phyloP scores from a whole-genome alignment of 345 rosid species.

The Syzygium oleosum region DNA sequence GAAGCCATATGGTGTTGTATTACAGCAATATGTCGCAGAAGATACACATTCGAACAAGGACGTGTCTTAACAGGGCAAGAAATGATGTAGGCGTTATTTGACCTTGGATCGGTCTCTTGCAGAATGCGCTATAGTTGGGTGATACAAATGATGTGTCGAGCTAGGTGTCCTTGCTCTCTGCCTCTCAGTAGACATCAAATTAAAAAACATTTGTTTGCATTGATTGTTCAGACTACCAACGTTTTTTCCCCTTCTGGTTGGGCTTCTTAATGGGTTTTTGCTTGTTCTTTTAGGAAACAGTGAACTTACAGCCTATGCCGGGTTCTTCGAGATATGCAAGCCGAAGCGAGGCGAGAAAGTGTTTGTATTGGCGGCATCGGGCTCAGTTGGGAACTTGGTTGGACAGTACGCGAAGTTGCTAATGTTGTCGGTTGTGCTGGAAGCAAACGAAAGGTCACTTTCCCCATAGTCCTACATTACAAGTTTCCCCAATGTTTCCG shows the following conservation, averaged over 20 bases:
- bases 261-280: neutral
- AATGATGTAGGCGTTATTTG: neutral
- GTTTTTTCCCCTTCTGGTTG: neutral
- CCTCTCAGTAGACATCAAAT: neutral
- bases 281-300: slow-evolving; percentile 19
- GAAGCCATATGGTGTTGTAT: neutral
- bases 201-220: neutral
- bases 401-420: slow-evolving; percentile 42
- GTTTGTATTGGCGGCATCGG: slow-evolving; percentile 39
- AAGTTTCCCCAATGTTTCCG: neutral
- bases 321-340: slow-evolving; percentile 23
- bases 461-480: neutral
- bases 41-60: neutral
- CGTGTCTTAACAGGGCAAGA: neutral
- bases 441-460: slow-evolving; percentile 24
- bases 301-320: slow-evolving; percentile 28
- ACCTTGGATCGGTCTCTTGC: neutral
- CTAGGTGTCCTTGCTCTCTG: slow-evolving; percentile 15
- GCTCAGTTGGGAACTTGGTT: slow-evolving; percentile 42
- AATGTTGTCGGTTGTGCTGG: slow-evolving; percentile 45
- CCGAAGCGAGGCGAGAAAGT: slow-evolving; percentile 38
- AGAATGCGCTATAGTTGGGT: neutral
- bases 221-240: neutral
- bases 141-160: slow-evolving; percentile 30
- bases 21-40: neutral